phyloP scores from a whole-genome alignment of 345 rosid genomes.

The Odontarrhena argentea region DNA sequence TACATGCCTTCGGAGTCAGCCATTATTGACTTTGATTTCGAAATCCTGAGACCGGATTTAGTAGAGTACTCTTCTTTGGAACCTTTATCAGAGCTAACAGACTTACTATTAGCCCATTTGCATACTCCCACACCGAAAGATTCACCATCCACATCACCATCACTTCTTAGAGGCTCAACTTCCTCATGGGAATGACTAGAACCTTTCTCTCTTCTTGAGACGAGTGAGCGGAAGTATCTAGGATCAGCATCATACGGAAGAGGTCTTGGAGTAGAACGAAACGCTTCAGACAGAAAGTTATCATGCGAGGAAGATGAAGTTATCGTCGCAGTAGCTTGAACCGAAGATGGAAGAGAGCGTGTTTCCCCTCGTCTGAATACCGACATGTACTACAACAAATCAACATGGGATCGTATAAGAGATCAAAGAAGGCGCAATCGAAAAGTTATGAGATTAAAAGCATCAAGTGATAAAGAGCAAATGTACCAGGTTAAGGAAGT shows the following conservation, averaged over 20 bases:
- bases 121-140: conserved; percentile 52
- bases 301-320: conserved; percentile 71
- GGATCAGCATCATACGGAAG: conserved; percentile 91
- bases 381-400: conserved; percentile 56
- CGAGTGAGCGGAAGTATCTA: conserved; percentile 55
- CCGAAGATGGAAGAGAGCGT: conserved; percentile 72
- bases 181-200: conserved; percentile 83
- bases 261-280: conserved; percentile 90
- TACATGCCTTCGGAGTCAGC: conserved; percentile 58
- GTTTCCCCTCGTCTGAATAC: conserved; percentile 79
- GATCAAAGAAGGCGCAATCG: not conserved
- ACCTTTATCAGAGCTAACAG: conserved; percentile 59
- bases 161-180: conserved; percentile 74
- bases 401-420: conserved; percentile 9
- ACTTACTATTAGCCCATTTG: conserved; percentile 60
- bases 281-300: conserved; percentile 83
- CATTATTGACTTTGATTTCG: conserved; percentile 50
- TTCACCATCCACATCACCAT: conserved; percentile 59
- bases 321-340: conserved; percentile 69
- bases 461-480: conserved; percentile 4
- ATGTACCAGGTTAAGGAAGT: conserved; percentile 70
- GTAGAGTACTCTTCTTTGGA: conserved; percentile 57
- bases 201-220: conserved; percentile 80
- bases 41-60: conserved; percentile 58
- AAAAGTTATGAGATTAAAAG: not conserved